Evolutionary conservation across 352 stramenopile genomes (phyloP).

Genomic region (Blastocystis sp.): DNA sequence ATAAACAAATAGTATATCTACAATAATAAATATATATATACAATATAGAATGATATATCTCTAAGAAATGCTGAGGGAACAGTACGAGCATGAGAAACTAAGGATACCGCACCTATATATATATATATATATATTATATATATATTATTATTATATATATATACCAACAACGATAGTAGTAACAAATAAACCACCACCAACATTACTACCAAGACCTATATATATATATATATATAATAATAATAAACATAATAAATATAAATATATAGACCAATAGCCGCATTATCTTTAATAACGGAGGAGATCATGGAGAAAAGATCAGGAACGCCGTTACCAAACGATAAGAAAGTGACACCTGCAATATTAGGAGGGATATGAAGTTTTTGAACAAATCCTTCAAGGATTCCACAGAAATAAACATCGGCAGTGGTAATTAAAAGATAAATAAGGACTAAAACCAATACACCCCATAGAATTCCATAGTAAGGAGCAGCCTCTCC

Average conservation of each 20-base stretch:
- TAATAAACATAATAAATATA: too few species aligned
- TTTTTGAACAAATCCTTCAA: slow-evolving; percentile 79
- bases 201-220: slow-evolving; percentile 29
- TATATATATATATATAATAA: slow-evolving; percentile 2
- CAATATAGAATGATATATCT: slow-evolving; percentile 41
- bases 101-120: too few species aligned
- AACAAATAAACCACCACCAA: slow-evolving; percentile 79
- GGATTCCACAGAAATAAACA: slow-evolving; percentile 80
- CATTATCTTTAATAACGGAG: slow-evolving; percentile 55
- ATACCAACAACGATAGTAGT: slow-evolving; percentile 72
- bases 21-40: too few species aligned
- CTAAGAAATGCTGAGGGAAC: slow-evolving; percentile 41
- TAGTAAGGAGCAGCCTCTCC: background rate
- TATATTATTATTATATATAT: too few species aligned
- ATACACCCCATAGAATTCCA: slow-evolving; percentile 33
- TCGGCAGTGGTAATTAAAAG: slow-evolving; percentile 80
- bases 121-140: too few species aligned
- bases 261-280: slow-evolving; percentile 44
- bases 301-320: slow-evolving; percentile 77
- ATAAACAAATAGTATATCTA: too few species aligned
- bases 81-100: too few species aligned
- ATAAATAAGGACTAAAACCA: slow-evolving; percentile 28
- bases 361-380: slow-evolving; percentile 43
- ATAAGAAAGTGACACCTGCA: slow-evolving; percentile 73
- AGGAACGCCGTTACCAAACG: slow-evolving; percentile 84